These are phyloP conservation scores for Suhomyces chickasaworum DNA, from an alignment of 1,139 yeast species.

Conservation along the genomic window DNA sequence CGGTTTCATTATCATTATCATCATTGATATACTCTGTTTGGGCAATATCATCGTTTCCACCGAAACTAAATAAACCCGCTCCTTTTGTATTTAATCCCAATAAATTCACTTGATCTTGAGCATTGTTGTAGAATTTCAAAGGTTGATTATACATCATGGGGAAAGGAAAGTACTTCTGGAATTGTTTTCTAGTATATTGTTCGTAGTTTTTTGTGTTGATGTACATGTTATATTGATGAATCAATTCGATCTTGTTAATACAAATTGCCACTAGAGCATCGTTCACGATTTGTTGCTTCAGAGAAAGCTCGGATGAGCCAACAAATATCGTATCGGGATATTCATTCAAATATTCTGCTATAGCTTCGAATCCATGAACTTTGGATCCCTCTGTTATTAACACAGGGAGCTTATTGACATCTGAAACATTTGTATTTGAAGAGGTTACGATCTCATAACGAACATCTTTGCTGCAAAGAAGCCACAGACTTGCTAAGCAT, in stretches of 20 bases:
- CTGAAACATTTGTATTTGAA: constrained; percentile 60
- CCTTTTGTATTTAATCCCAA: constrained; percentile 41
- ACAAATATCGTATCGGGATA: constrained; percentile 23
- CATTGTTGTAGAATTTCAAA: constrained; percentile 50
- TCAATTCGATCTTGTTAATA: constrained; percentile 41
- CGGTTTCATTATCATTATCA: constrained; percentile 24
- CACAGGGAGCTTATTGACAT: constrained; percentile 57
- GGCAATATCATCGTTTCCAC: constrained; percentile 19
- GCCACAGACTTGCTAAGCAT: constrained; percentile 41
- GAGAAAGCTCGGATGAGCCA: constrained; percentile 2
- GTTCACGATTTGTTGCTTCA: constrained; percentile 21
- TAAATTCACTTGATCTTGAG: constrained; percentile 45
- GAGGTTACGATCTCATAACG: constrained; percentile 47
- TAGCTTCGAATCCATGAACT: constrained; percentile 52
- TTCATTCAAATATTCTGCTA: constrained; percentile 31
- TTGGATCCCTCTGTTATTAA: constrained; percentile 35
- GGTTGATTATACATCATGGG: constrained; percentile 89
- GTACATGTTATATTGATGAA: constrained; percentile 65
- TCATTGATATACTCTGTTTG: constrained; percentile 34
- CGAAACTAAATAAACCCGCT: constrained; percentile 33
- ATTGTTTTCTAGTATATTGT: constrained; percentile 60
- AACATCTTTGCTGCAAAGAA: constrained; percentile 19
- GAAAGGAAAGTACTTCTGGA: constrained; percentile 64
- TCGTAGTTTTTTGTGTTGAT: constrained; percentile 66
- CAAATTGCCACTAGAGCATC: constrained; percentile 25